Conservation (phyloP, 768 basidiomycete genomes). For the Pulveroboletus sp. region DNA sequence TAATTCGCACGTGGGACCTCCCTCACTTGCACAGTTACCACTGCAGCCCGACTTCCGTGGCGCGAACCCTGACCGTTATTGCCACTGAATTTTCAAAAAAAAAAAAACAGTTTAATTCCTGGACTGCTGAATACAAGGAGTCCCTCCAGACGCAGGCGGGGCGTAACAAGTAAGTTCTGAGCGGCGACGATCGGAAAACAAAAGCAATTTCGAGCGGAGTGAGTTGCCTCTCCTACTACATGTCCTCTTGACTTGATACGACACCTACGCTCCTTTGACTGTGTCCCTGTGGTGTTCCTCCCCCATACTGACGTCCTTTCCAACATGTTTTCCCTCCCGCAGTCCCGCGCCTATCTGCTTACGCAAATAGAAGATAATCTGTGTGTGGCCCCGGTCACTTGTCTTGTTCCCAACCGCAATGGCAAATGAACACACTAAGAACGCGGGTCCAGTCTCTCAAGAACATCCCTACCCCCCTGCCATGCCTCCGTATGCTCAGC, state of each 20-base stretch:
- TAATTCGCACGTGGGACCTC: constrained; percentile 31
- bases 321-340: constrained; percentile 18
- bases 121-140: constrained; percentile 9
- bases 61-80: constrained; percentile 5
- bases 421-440: constrained; percentile 32
- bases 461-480: constrained; percentile 28
- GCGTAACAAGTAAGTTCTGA: constrained; percentile 27
- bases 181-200: constrained; percentile 36
- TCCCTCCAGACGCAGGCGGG: constrained; percentile 7
- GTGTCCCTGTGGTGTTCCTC: constrained; percentile 1
- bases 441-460: constrained; percentile 33
- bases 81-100: constrained; percentile 8
- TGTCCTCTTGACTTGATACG: background rate
- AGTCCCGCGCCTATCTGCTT: constrained; percentile 29
- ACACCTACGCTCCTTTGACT: constrained; percentile 1
- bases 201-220: constrained; percentile 36
- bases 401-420: constrained; percentile 24
- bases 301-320: constrained; percentile 6
- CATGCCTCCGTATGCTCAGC: constrained; percentile 27
- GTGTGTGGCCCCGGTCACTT: constrained; percentile 21
- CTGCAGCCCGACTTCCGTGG: constrained; percentile 11
- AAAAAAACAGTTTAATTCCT: constrained; percentile 4
- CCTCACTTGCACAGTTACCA: constrained; percentile 28
- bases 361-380: constrained; percentile 28
- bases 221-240: constrained; percentile 17